phyloP scores from a whole-genome alignment of 1,284 basidiomycete species.

The Moesziomyces sp. region DNA sequence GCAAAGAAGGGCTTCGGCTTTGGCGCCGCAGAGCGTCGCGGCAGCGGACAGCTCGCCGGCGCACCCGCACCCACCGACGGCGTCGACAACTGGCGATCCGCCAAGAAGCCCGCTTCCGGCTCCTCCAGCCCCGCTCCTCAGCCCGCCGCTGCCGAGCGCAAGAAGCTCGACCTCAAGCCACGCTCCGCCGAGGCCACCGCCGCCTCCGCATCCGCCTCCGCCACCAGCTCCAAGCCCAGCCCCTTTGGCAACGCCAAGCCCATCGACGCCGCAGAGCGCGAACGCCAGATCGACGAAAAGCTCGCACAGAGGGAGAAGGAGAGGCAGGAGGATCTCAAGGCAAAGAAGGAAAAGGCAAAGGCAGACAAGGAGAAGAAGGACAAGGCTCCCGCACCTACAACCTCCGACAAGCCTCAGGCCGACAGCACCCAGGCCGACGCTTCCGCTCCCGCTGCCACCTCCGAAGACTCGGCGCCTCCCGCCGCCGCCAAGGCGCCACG shows the following conservation, averaged over 20 bases:
- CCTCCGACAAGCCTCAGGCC: constrained; percentile 5
- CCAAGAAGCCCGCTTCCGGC: constrained; percentile 41
- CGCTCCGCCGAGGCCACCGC: constrained; percentile 70
- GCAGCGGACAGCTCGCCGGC: constrained; percentile 16
- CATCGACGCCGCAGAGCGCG: constrained; percentile 81
- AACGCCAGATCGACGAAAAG: constrained; percentile 77
- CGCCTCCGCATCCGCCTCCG: constrained; percentile 78
- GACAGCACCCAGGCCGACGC: constrained; percentile 2
- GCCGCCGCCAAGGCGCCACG: constrained; percentile 29
- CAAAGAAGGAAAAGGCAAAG: constrained; percentile 56
- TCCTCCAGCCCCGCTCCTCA: constrained; percentile 38
- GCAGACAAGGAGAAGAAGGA: constrained; percentile 49
- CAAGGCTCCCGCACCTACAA: constrained; percentile 14
- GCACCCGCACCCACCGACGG: constrained; percentile 8
- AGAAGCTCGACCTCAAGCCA: constrained; percentile 66
- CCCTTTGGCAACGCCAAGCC: constrained; percentile 93
- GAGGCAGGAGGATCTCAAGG: constrained; percentile 51
- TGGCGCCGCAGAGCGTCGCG: constrained; percentile 43
- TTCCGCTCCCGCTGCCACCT: constrained; percentile 13
- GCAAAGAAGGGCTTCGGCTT: constrained; percentile 57
- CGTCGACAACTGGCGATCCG: constrained; percentile 50
- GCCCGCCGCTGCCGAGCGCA: constrained; percentile 56
- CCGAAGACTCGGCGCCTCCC: constrained; percentile 19
- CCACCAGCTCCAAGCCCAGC: constrained; percentile 70
- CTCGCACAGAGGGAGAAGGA: constrained; percentile 57